Percentiles rank a stretch among this genome's conserved stretches.
Conservation (phyloP, 2,329 filamentous ascomycete species). For the Fusarium napiforme region DNA sequence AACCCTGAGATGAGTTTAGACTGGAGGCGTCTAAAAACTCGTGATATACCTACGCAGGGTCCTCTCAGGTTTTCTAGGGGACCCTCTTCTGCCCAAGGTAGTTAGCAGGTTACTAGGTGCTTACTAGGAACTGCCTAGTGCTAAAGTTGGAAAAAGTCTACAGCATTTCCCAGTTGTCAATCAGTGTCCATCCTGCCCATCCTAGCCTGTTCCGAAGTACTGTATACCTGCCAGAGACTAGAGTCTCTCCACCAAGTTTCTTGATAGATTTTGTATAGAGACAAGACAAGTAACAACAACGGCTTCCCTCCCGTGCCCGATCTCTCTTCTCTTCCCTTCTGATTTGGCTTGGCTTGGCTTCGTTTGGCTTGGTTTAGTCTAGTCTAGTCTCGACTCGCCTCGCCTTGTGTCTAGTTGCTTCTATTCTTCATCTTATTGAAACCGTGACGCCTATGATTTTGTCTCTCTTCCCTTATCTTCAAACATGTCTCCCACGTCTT, state of each 20-base stretch:
- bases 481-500: neutral
- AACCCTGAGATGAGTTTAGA: conserved; percentile 3
- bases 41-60: conserved; percentile 26
- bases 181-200: neutral
- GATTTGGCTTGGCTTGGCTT: neutral
- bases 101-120: neutral
- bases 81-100: conserved; percentile 1
- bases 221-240: conserved; percentile 20
- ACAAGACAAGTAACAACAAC: neutral
- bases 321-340: neutral
- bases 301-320: neutral
- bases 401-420: neutral
- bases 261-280: neutral
- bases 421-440: conserved; percentile 5
- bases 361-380: neutral
- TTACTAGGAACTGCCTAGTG: neutral
- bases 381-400: neutral
- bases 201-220: conserved; percentile 3
- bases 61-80: conserved; percentile 23
- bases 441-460: conserved; percentile 35
- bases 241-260: neutral
- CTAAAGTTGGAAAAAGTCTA: conserved; percentile 18
- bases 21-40: conserved; percentile 2
- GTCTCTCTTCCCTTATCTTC: neutral
- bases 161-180: conserved; percentile 14